Evolutionary conservation across 495 filamentous ascomycete species (phyloP), one percentile per base, ranked within the genome.

Genomic region (Penicillium fimorum): DNA sequence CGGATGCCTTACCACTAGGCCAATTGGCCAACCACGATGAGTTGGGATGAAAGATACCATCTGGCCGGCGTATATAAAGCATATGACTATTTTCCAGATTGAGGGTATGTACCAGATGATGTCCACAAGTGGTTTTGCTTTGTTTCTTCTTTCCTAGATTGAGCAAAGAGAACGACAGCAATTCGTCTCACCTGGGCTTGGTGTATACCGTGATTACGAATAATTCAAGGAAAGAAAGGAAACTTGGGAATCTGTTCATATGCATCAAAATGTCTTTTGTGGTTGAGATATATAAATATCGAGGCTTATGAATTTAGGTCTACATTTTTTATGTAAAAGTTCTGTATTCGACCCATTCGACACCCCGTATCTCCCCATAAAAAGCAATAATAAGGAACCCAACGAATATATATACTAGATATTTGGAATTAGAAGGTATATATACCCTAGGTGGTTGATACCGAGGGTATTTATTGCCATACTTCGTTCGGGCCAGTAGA

Each of bases 1-100:
- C 66, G 56, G 56, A 58, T 62, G 66, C 66, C 63, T 62, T 69
- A 66, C 66, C 66, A 69, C 56, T 69, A 69, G 63, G 66, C 66
- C 65, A 68, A 57, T 48, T 59, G 65, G 65, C 65, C 65, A 41
- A 50, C 33, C 48, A 41, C 12, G 9, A 38, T 13, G 33, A 56
- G 43, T 53, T 47, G 44, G 56, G 55, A 48, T 42, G 11, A 20
- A 51, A 50, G 40, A 38, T 2, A 1, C 0, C 2, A 5, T n/a
- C 6, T 32, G 12, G 18, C 5, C 2, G 10, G 5, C 1, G 4
- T 25, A 37, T 37, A 37, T 37, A 37, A 37, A n/a, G 12, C 20
- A 38, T n/a, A 27, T 17, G 4, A 18, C 2, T 9, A n/a, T 1
- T 3, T 4, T 4, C 18, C 29, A 12, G 13, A 18, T 49, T 49